These are phyloP conservation scores for Heimioporus punctisporus DNA, from an alignment of 1,284 basidiomycete genomes.

Conservation along the genomic window DNA sequence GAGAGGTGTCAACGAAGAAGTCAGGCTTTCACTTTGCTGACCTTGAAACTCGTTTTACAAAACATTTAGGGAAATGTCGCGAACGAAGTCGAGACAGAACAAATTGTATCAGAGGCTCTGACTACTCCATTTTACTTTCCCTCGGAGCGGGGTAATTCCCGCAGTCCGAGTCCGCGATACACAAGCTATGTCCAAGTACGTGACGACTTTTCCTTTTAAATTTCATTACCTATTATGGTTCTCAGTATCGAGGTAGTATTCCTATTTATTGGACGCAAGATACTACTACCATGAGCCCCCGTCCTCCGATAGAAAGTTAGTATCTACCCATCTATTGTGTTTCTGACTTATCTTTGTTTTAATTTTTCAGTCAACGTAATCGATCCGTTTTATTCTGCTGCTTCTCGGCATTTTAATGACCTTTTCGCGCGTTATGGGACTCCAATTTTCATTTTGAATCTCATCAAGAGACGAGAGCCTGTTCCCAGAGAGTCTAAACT, in stretches of 20 bases:
- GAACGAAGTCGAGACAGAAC: conserved; percentile 99
- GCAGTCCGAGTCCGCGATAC: conserved; percentile 80
- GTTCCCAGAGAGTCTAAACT: conserved; percentile 94
- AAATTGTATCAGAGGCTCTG: conserved; percentile 94
- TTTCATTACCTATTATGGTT: not conserved
- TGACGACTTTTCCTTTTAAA: not conserved
- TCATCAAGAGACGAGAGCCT: conserved; percentile 88
- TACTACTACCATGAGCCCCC: conserved; percentile 86
- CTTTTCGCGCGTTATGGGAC: conserved; percentile 91
- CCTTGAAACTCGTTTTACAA: not conserved
- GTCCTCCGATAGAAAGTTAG: conserved; percentile 95
- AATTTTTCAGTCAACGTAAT: conserved; percentile 78
- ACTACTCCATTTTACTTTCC: conserved; percentile 91
- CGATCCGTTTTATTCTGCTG: conserved; percentile 96
- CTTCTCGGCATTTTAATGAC: conserved; percentile 93
- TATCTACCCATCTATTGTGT: conserved; percentile 7
- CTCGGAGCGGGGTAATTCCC: conserved; percentile 35
- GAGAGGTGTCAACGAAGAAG: conserved; percentile 93
- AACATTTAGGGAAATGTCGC: conserved; percentile 92
- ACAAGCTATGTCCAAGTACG: conserved; percentile 91
- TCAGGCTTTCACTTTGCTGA: conserved; percentile 32
- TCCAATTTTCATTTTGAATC: conserved; percentile 93
- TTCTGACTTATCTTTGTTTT: conserved; percentile 5
- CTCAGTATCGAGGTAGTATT: conserved; percentile 91
- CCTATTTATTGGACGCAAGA: conserved; percentile 98